These are phyloP conservation scores for Xylariaceae sp. DNA, from an alignment of 2,329 filamentous ascomycete species.

Conservation along the genomic window DNA sequence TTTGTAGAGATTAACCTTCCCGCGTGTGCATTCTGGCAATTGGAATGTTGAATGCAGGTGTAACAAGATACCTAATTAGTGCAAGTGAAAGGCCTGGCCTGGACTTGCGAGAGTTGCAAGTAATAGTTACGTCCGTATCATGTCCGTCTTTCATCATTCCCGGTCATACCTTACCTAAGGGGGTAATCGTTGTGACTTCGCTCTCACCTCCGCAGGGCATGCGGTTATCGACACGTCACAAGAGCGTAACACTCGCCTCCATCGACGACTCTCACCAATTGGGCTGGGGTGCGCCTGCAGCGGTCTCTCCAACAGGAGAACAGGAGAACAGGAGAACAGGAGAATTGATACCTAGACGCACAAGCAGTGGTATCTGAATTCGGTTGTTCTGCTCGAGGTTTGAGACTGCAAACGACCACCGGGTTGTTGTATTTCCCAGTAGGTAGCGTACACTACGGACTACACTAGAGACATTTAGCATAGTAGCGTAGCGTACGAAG, in stretches of 20 bases:
- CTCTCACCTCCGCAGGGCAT: neutral
- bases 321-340: too few relatives aligned
- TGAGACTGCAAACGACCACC: neutral
- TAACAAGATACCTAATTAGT: neutral
- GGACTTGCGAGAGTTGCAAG: neutral
- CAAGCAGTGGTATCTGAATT: neutral
- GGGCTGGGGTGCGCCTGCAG: too few relatives aligned
- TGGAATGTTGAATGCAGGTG: neutral
- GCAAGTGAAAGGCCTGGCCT: neutral
- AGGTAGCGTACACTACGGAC: too few relatives aligned
- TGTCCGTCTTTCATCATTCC: neutral
- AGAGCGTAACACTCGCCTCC: neutral
- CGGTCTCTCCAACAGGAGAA: too few relatives aligned
- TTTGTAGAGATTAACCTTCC: too few relatives aligned
- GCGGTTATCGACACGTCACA: constrained; percentile 4
- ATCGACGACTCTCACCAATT: neutral
- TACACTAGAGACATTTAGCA: too few relatives aligned
- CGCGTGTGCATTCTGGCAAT: neutral
- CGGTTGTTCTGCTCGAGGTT: neutral
- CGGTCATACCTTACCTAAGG: neutral
- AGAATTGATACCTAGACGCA: too few relatives aligned
- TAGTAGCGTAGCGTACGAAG: too few relatives aligned
- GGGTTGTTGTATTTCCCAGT: too few relatives aligned
- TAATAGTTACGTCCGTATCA: neutral
- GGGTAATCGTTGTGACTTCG: neutral